Percentiles rank a stretch among this genome's conserved stretches.
Evolutionary conservation across 192 early-diverging fungal species (phyloP).

Genomic region (Rhizoclosmatium sp.): DNA sequence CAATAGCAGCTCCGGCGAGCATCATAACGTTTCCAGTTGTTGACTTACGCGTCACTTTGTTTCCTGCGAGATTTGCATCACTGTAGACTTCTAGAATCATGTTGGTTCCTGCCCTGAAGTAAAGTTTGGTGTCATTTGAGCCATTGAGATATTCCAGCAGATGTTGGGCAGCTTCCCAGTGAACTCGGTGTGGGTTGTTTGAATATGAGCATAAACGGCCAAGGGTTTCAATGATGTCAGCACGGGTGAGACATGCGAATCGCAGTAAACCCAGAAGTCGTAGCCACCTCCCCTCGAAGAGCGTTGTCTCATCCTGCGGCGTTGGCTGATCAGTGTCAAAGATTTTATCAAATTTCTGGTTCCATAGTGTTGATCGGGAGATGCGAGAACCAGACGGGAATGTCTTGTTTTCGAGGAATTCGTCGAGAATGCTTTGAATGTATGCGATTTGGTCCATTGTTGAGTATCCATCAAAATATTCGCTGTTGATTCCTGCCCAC

Average conservation of each 20-base stretch:
- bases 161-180: slow-evolving; percentile 3
- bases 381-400: not conserved
- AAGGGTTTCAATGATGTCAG: not conserved
- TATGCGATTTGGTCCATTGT: slow-evolving; percentile 9
- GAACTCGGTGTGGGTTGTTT: not conserved
- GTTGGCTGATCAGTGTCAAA: not conserved
- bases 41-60: not conserved
- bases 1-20: not conserved
- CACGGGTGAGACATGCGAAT: not conserved
- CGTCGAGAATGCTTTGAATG: not conserved
- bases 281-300: not conserved
- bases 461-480: not conserved
- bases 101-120: not conserved
- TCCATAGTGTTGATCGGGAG: not conserved
- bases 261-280: not conserved
- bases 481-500: slow-evolving; percentile 1
- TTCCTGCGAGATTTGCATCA: not conserved
- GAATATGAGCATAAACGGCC: not conserved
- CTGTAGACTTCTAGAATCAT: not conserved
- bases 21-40: not conserved
- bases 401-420: not conserved
- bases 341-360: not conserved
- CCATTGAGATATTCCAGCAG: slow-evolving; percentile 9
- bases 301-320: not conserved
- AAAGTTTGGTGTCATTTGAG: not conserved